These are phyloP conservation scores for Cladosporium sp. DNA, from an alignment of 2,329 filamentous ascomycete species.

Conservation along the genomic window DNA sequence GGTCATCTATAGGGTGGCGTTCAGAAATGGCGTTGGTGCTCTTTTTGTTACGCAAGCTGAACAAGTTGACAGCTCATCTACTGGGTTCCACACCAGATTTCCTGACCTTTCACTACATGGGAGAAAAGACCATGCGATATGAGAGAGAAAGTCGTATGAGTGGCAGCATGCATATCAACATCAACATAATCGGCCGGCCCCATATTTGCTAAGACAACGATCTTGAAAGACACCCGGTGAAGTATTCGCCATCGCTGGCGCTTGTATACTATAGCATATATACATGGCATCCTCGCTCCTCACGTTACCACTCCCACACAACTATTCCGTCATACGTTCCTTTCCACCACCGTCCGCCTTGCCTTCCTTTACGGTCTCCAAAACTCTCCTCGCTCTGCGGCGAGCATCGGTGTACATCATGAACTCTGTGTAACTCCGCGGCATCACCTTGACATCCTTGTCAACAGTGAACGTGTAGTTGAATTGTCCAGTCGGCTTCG, in stretches of 20 bases:
- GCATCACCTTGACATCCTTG: slow-evolving; percentile 65
- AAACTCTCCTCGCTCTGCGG: slow-evolving; percentile 55
- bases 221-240: background rate
- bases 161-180: background rate
- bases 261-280: background rate
- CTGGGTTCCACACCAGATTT: background rate
- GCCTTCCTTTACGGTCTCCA: slow-evolving; percentile 41
- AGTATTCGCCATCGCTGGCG: background rate
- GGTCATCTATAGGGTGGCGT: background rate
- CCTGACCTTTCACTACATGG: background rate
- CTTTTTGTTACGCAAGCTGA: background rate
- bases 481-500: slow-evolving; percentile 70
- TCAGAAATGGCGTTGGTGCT: background rate
- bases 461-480: slow-evolving; percentile 72
- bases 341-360: slow-evolving; percentile 31
- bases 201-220: background rate
- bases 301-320: background rate
- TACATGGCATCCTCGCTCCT: background rate
- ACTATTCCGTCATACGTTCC: slow-evolving; percentile 35
- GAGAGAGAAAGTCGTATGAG: background rate
- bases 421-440: slow-evolving; percentile 62
- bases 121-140: background rate
- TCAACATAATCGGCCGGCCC: background rate
- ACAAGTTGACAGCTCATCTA: background rate
- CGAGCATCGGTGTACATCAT: slow-evolving; percentile 66